Evolutionary conservation across 495 filamentous ascomycete species (phyloP), one percentile per base, ranked within the genome.

Genomic region (Recurvomyces mirabilis): DNA sequence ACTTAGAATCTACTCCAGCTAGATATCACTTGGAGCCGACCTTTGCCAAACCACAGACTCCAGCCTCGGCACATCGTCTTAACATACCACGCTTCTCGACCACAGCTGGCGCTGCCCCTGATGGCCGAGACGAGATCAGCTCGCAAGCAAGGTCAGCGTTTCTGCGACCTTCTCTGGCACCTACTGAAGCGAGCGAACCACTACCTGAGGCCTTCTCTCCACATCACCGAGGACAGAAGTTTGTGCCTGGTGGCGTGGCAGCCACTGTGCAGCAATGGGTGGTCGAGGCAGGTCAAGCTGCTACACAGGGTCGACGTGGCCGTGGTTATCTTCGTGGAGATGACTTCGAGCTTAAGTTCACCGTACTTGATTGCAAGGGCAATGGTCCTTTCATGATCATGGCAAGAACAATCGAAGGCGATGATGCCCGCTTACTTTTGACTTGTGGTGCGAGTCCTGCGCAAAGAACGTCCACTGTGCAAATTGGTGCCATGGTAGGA

Each of bases 121-220:
- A n/a, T n/a, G n/a, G n/a, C n/a, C n/a, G n/a, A n/a, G n/a, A n/a
- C n/a, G n/a, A n/a, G n/a, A n/a, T n/a, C n/a, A n/a, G 1, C 38
- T 35, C 3, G 38, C 21, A 24, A 41, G 38, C 25, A 15, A 33
- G 50, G 5, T 38, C 51, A 19, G 9, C 41, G 6, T 55, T 51
- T 20, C 22, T 55, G 2, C 49, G 40, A 11, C 37, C 53, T 2
- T 32, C 48, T 7, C 26, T 37, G 12, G 6, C 38, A 30, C 35
- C 39, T 12, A 35, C 18, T 12, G 43, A 45, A 20, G 28, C 40
- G 13, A 14, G 21, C 28, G 37, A 43, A 15, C 62, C 62, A 3
- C 44, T 60, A 0, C 60, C 62, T 34, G 59, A 61, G 31, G 42
- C 54, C 25, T 63, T 68, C 49, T 65, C 64, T 10, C 65, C 65